These are phyloP conservation scores for Lachancea sp. DNA, from an alignment of 805 yeast genomes.

Conservation along the genomic window DNA sequence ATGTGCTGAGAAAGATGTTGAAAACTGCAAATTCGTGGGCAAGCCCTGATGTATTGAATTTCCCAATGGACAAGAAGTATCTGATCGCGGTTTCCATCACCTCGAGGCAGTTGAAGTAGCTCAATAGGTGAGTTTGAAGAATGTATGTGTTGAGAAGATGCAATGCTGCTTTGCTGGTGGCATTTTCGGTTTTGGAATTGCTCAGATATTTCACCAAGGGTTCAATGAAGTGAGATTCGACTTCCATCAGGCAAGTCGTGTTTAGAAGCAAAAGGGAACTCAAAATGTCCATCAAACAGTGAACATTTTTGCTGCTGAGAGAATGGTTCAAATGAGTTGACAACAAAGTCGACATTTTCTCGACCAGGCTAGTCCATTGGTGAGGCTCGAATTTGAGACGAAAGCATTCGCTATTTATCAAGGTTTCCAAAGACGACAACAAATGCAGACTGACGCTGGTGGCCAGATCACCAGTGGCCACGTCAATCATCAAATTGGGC, in stretches of 20 bases:
- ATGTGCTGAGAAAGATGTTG: slow-evolving; percentile 39
- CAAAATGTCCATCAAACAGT: slow-evolving; percentile 25
- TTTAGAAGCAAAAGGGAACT: slow-evolving; percentile 22
- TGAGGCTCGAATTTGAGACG: slow-evolving; percentile 20
- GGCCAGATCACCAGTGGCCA: slow-evolving; percentile 11
- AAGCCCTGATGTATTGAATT: slow-evolving; percentile 38
- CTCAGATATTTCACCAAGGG: slow-evolving; percentile 20
- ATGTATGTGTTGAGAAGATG: slow-evolving; percentile 43
- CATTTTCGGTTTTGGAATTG: slow-evolving; percentile 22
- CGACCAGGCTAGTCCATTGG: slow-evolving; percentile 21
- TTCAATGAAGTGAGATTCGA: slow-evolving; percentile 16
- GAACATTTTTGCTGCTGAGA: slow-evolving; percentile 23
- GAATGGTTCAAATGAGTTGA: slow-evolving; percentile 12
- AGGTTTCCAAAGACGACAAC: slow-evolving; percentile 17
- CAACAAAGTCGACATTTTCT: slow-evolving; percentile 13
- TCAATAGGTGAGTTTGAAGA: slow-evolving; percentile 36
- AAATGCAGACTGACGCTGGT: slow-evolving; percentile 22
- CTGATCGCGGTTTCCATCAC: slow-evolving; percentile 37
- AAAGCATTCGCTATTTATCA: slow-evolving; percentile 19
- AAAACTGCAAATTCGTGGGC: slow-evolving; percentile 42
- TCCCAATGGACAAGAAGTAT: slow-evolving; percentile 32
- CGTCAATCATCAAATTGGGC: slow-evolving; percentile 20
- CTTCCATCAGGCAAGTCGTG: slow-evolving; percentile 17
- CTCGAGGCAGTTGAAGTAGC: slow-evolving; percentile 34
- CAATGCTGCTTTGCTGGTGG: slow-evolving; percentile 32